Evolutionary conservation across 805 yeast species (phyloP).

Genomic region (Candida coquimbonensis): DNA sequence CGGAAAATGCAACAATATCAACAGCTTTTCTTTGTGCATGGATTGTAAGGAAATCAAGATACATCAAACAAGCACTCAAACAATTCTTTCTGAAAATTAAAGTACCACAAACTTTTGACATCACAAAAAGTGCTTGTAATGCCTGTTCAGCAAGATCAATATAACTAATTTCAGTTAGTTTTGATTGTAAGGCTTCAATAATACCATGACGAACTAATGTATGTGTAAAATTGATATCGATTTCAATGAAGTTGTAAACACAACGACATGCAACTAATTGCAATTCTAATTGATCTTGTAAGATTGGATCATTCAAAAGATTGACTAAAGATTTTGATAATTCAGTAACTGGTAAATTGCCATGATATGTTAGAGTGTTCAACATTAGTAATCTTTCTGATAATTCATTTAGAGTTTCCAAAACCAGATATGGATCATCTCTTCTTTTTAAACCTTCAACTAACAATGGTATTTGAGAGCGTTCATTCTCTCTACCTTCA

Average conservation of each 20-base stretch:
- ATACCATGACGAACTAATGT: constrained; percentile 60
- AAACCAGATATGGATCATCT: constrained; percentile 52
- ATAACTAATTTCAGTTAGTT: constrained; percentile 66
- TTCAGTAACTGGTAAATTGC: constrained; percentile 53
- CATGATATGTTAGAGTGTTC: constrained; percentile 54
- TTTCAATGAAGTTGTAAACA: constrained; percentile 72
- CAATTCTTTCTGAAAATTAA: constrained; percentile 55
- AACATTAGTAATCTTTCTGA: constrained; percentile 62
- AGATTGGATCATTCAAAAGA: constrained; percentile 49
- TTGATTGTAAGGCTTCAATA: constrained; percentile 56
- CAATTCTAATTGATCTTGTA: constrained; percentile 66
- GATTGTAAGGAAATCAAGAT: constrained; percentile 79
- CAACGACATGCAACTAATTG: constrained; percentile 81
- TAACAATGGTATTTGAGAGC: constrained; percentile 21
- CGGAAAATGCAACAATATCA: constrained; percentile 62
- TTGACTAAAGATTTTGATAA: constrained; percentile 48
- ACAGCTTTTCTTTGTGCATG: constrained; percentile 85
- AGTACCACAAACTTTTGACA: constrained; percentile 46
- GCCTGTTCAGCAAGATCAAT: constrained; percentile 94
- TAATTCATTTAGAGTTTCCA: constrained; percentile 60
- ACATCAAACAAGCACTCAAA: constrained; percentile 57
- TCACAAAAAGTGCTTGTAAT: constrained; percentile 62
- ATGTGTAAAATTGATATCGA: constrained; percentile 55
- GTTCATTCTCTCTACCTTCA: constrained; percentile 15
- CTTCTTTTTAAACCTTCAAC: constrained; percentile 13